A percentile compares a stretch with the other conserved stretches of the same genome.
These are phyloP conservation scores for Luffa aegyptiaca DNA, from an alignment of 306 rosid genomes.

Conservation along the genomic window DNA sequence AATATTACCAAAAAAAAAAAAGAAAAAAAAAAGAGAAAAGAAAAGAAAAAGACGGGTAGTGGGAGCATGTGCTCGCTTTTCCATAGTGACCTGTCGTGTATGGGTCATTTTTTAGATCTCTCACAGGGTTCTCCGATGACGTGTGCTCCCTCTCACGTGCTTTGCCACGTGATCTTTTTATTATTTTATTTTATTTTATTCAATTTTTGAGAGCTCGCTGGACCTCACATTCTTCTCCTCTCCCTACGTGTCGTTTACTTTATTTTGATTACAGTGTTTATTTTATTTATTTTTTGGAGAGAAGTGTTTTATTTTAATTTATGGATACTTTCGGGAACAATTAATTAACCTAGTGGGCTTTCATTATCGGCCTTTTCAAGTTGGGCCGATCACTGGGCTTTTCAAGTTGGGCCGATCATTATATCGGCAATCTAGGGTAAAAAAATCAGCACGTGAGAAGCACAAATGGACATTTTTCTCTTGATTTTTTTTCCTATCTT, in stretches of 20 bases:
- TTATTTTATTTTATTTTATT: too few relatives aligned
- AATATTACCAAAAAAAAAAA: not conserved
- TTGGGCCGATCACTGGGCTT: not conserved
- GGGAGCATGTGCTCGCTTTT: slow-evolving; percentile 14
- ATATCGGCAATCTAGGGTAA: too few relatives aligned
- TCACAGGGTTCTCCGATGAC: not conserved
- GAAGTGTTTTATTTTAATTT: too few relatives aligned
- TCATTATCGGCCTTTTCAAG: not conserved
- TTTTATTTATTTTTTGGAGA: too few relatives aligned
- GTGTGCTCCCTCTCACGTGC: slow-evolving; percentile 1
- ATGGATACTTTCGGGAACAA: too few relatives aligned
- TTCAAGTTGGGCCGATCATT: too few relatives aligned
- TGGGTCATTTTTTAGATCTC: not conserved
- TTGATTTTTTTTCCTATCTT: too few relatives aligned
- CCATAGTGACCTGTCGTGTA: not conserved
- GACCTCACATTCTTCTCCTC: not conserved
- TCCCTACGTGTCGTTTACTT: not conserved
- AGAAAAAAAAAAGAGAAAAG: not conserved
- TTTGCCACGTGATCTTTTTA: not conserved
- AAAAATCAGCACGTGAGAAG: too few relatives aligned
- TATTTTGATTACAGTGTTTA: too few relatives aligned
- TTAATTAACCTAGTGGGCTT: not conserved
- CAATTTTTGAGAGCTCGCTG: not conserved
- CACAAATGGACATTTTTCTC: too few relatives aligned
- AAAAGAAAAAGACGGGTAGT: not conserved